Evolutionary conservation across 306 rosid genomes (phyloP), one percentile per base, ranked within the genome.

Genomic region (Astragalus membranaceus): DNA sequence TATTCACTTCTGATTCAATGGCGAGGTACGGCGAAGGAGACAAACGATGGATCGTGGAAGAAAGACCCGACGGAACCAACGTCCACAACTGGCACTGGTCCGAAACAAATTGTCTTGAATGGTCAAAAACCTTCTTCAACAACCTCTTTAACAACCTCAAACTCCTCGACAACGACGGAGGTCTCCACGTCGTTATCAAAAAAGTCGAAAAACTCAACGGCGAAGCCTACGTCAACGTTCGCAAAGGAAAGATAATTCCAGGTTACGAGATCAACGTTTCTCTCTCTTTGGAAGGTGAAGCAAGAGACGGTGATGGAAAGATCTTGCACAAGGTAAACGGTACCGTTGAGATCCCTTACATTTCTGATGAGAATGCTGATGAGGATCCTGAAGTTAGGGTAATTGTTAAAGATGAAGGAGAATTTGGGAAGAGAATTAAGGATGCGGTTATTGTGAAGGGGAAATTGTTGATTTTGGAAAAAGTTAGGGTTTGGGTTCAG

Each of bases 61-160:
- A 94, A 8, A 75, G 98, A 3, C 77, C 95, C 4, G 98, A 94
- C 69, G 98, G 98, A 10, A 83, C 97, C 30, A 94, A 94, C 76
- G 97, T 94, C 37, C 95, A 94, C 69, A 94, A 94, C 80, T 94
- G 98, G 98, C 98, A 94, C 84, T 94, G 98, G 98, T 57, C 94
- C 0, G 98, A 94, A 78, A 94, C 97, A 4, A 82, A 94, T 32
- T 94, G 98, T 55, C 83, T 94, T 6, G 89, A 85, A 29, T 94
- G 98, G 98, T 85, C 96, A 3, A 88, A 84, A 10, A 80, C 75
- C 76, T 80, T 87, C 55, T 81, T 94, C 76, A 43, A 72, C 51
- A 83, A 76, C 30, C 95, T 76, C 39, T 84, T 94, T 69, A 57
- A 79, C 50, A 29, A 84, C 48, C 89, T 88, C 75, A 69, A 75